Evolutionary conservation across 2,329 filamentous ascomycete species (phyloP).

Genomic region (Tolypocladium endophyticum): DNA sequence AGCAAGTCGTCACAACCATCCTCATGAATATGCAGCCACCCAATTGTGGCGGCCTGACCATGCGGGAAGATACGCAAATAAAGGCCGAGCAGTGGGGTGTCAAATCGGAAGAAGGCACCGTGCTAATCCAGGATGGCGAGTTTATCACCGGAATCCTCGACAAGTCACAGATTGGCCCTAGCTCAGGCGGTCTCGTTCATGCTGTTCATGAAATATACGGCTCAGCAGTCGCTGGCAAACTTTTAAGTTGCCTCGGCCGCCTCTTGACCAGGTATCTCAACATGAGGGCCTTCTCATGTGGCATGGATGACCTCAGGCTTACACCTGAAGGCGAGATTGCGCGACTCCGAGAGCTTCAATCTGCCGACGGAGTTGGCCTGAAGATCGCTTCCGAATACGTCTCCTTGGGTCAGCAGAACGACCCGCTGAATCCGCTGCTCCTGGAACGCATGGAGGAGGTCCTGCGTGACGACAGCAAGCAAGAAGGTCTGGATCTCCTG

Average conservation of each 20-base stretch:
- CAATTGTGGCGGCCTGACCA: constrained; percentile 64
- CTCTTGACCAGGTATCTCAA: constrained; percentile 82
- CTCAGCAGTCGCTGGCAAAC: constrained; percentile 71
- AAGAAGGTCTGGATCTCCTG: constrained; percentile 78
- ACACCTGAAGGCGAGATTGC: constrained; percentile 67
- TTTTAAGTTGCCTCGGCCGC: constrained; percentile 81
- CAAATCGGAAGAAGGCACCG: constrained; percentile 65
- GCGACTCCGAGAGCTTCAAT: constrained; percentile 57
- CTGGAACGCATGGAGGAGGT: constrained; percentile 77
- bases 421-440: constrained; percentile 60
- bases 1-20: constrained; percentile 88
- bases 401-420: constrained; percentile 57
- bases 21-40: constrained; percentile 81
- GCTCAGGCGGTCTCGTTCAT: constrained; percentile 78
- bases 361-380: constrained; percentile 60
- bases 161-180: constrained; percentile 88
- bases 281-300: constrained; percentile 92
- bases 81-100: constrained; percentile 70
- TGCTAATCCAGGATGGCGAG: constrained; percentile 79
- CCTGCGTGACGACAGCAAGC: constrained; percentile 81
- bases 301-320: constrained; percentile 88
- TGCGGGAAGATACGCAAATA: constrained; percentile 71
- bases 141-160: constrained; percentile 87
- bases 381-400: constrained; percentile 82
- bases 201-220: constrained; percentile 91